Evolutionary conservation across 2,329 filamentous ascomycete genomes (phyloP).

Genomic region (Ophioceras dolichostomum): DNA sequence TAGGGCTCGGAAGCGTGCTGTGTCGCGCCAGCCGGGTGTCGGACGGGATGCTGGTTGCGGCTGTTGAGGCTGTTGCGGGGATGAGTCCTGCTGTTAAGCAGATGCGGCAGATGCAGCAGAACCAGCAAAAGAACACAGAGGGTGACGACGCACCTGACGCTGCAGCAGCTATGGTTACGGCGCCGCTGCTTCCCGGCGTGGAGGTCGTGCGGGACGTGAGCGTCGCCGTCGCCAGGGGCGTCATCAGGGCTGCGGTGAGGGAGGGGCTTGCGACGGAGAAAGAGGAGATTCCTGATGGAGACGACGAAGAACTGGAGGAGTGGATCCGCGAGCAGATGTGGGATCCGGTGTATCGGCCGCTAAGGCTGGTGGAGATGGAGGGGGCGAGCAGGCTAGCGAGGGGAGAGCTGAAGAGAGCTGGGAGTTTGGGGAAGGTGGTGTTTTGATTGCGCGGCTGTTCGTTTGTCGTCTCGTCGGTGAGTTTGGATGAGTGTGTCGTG

Average conservation of each 20-base stretch:
- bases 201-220: conserved; percentile 63
- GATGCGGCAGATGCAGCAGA: too few relatives aligned
- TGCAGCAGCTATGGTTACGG: too few relatives aligned
- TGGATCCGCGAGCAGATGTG: conserved; percentile 78
- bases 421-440: conserved; percentile 18
- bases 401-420: conserved; percentile 41
- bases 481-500: too few relatives aligned
- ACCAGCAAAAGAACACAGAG: too few relatives aligned
- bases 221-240: conserved; percentile 61
- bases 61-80: conserved; percentile 58
- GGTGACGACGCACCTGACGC: too few relatives aligned
- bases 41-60: conserved; percentile 71
- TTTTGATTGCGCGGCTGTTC: too few relatives aligned
- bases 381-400: conserved; percentile 44
- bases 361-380: conserved; percentile 41
- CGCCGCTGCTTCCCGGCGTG: conserved; percentile 65
- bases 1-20: conserved; percentile 69
- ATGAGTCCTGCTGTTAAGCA: conserved; percentile 58
- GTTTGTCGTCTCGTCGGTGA: too few relatives aligned
- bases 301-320: conserved; percentile 43
- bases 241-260: conserved; percentile 58
- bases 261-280: conserved; percentile 55
- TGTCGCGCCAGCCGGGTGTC: conserved; percentile 54
- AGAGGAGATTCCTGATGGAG: conserved; percentile 49
- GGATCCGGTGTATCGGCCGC: conserved; percentile 54